A percentile compares a stretch with the other conserved stretches of the same genome.
These are phyloP conservation scores for bread wheat (Triticum aestivum) DNA, from an alignment of 176 grass and related monocot genomes.

Conservation along the genomic window IWGSC_CS_RefSeq_v2.1 NC_057810.1:680061975-680062474, in stretches of 20 bases:
- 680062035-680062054: neutral
- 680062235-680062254: constrained; percentile 23
- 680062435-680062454: constrained; percentile 6
- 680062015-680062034: neutral
- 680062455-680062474: constrained; percentile 43
- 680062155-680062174: constrained; percentile 21
- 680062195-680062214: neutral
- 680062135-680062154: neutral
- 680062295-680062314: neutral
- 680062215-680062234: neutral
- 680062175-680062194: constrained; percentile 6
- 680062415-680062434: constrained; percentile 23
- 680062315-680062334: neutral
- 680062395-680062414: neutral
- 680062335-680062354: neutral
- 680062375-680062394: neutral
- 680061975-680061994: neutral
- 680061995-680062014: neutral
- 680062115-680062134: neutral
- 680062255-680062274: neutral
- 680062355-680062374: neutral
- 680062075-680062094: neutral
- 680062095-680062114: neutral
- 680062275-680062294: neutral
- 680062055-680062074: neutral